These are phyloP conservation scores for Pelargonium nanum DNA, from an alignment of 345 rosid species.

Conservation along the genomic window DNA sequence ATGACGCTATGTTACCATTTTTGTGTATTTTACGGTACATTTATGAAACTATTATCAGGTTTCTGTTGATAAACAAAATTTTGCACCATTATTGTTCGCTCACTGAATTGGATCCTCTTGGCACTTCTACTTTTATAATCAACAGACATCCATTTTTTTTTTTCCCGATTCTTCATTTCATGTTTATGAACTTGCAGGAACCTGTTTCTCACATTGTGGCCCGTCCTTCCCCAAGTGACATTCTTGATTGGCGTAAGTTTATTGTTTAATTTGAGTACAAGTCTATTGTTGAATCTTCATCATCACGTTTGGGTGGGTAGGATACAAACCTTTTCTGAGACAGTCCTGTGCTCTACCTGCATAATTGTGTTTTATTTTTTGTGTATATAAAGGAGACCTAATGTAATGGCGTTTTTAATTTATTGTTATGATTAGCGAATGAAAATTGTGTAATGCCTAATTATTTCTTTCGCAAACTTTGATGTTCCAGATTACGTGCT, in stretches of 20 bases:
- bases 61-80: no score
- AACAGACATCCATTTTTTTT: background rate
- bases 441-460: conserved; percentile 3
- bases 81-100: background rate
- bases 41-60: background rate
- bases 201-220: conserved; percentile 91
- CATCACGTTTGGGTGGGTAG: no score
- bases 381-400: background rate
- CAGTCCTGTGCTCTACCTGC: background rate
- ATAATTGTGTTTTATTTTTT: background rate
- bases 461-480: conserved; percentile 7
- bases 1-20: background rate
- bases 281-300: background rate
- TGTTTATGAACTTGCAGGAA: conserved; percentile 48
- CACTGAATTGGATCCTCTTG: no score
- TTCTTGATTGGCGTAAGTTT: conserved; percentile 97
- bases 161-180: conserved; percentile 6
- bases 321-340: no score
- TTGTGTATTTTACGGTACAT: background rate
- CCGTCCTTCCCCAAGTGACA: conserved; percentile 81
- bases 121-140: background rate
- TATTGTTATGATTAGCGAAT: no score
- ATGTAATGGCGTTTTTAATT: background rate
- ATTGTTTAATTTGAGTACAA: background rate
- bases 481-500: conserved; percentile 66